phyloP scores from a whole-genome alignment of 495 filamentous ascomycete species.

The Sphaerosporella brunnea region DNA sequence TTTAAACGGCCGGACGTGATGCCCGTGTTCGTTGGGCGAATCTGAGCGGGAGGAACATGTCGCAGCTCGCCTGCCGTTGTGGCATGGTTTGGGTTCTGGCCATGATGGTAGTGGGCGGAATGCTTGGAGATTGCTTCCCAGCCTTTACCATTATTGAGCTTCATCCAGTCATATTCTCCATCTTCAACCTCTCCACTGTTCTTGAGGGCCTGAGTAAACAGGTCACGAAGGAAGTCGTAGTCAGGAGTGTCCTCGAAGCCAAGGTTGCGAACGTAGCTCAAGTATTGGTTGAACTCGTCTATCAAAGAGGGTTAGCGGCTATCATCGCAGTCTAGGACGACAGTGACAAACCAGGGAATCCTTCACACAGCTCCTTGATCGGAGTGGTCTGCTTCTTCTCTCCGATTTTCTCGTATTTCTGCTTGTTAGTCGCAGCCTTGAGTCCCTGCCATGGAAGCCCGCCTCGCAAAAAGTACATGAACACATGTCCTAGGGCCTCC shows the following conservation, averaged over 20 bases:
- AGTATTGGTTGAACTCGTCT: conserved; percentile 94
- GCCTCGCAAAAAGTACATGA: conserved; percentile 97
- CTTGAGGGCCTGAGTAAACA: conserved; percentile 94
- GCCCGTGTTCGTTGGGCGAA: conserved; percentile 42
- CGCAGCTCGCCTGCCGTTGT: conserved; percentile 64
- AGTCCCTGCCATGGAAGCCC: conserved; percentile 96
- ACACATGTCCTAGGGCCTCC: conserved; percentile 91
- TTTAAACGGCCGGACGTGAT: conserved; percentile 88
- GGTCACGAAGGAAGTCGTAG: conserved; percentile 92
- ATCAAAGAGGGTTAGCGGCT: conserved; percentile 16
- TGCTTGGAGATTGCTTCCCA: conserved; percentile 85
- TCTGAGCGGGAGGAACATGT: conserved; percentile 38
- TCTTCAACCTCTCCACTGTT: conserved; percentile 88
- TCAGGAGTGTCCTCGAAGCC: conserved; percentile 97
- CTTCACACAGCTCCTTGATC: conserved; percentile 93
- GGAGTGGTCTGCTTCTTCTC: conserved; percentile 98
- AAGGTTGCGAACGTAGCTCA: conserved; percentile 91
- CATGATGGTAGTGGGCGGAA: conserved; percentile 56
- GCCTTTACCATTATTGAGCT: conserved; percentile 83
- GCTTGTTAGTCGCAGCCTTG: conserved; percentile 98
- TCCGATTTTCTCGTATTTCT: conserved; percentile 99
- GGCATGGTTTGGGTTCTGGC: conserved; percentile 52
- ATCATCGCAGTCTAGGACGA: background rate
- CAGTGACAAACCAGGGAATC: conserved; percentile 52
- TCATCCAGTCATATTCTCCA: conserved; percentile 99